Percentiles rank a stretch among this genome's conserved stretches.
These are phyloP conservation scores for Phragmites australis DNA, from an alignment of 176 grass and related monocot species.

Conservation along the genomic window DNA sequence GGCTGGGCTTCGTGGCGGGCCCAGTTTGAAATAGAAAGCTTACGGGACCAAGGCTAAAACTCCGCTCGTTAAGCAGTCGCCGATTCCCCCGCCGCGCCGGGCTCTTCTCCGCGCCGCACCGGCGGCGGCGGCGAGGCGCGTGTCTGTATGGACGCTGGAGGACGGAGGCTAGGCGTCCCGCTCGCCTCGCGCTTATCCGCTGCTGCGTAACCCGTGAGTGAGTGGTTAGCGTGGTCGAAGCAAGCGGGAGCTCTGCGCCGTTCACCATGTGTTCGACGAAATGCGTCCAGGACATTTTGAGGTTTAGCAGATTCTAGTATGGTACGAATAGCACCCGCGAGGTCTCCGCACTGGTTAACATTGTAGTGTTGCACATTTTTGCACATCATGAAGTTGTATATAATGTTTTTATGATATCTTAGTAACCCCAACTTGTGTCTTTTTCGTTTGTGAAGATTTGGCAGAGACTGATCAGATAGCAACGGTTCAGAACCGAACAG, in stretches of 20 bases:
- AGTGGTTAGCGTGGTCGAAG: background rate
- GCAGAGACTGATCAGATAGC: background rate
- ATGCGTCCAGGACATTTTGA: background rate
- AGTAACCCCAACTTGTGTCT: background rate
- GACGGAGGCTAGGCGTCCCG: background rate
- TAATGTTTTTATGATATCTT: background rate
- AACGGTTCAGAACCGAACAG: background rate
- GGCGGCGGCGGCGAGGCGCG: background rate
- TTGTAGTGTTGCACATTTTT: background rate
- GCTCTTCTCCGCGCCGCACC: background rate
- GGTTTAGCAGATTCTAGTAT: background rate
- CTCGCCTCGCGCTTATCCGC: no score
- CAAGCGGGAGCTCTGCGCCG: background rate
- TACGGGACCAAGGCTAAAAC: background rate
- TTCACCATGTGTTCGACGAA: conserved; percentile 30
- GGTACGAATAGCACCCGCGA: background rate
- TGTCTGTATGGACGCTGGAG: background rate
- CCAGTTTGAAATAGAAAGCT: background rate
- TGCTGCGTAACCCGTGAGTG: background rate
- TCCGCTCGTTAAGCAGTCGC: background rate
- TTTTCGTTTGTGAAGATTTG: background rate
- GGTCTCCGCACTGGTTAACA: background rate
- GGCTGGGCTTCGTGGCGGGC: background rate
- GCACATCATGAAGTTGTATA: background rate
- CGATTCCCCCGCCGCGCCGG: background rate